A percentile compares a stretch with the other conserved stretches of the same genome.
These are phyloP conservation scores for Cymodocea nodosa DNA, from an alignment of 116 monocot genomes.

Conservation along the genomic window DNA sequence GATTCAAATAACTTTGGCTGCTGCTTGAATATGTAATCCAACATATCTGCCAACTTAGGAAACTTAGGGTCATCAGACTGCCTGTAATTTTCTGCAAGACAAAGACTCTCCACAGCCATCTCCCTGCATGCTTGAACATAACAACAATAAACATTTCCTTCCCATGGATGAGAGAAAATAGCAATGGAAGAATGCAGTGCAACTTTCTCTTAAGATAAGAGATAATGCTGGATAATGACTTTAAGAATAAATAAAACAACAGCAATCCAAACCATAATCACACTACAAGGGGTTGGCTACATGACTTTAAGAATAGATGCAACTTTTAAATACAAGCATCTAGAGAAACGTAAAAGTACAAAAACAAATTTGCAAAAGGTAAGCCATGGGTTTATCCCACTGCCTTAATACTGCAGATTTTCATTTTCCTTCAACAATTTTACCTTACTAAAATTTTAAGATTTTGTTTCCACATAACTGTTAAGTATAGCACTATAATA, in stretches of 20 bases:
- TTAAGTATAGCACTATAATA: too few species aligned
- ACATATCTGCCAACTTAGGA: conserved; percentile 59
- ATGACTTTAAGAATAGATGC: too few species aligned
- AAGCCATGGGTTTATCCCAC: too few species aligned
- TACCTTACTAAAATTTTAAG: too few species aligned
- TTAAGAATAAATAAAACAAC: neutral
- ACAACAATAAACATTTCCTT: neutral
- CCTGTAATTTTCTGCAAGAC: conserved; percentile 41
- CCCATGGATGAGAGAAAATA: neutral
- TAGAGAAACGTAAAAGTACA: too few species aligned
- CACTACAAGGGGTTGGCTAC: too few species aligned
- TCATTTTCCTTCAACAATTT: too few species aligned
- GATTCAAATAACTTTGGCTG: conserved; percentile 64
- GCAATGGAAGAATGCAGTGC: neutral
- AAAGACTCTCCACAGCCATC: conserved; percentile 85
- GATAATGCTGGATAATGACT: neutral
- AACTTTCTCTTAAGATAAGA: too few species aligned
- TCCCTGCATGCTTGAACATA: conserved; percentile 33
- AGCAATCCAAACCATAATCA: neutral
- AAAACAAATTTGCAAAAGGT: too few species aligned
- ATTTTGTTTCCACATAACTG: too few species aligned
- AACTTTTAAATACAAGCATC: too few species aligned
- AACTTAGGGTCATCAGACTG: conserved; percentile 26
- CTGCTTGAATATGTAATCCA: conserved; percentile 55
- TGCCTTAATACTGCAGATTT: too few species aligned